Evolutionary conservation across 495 filamentous ascomycete species (phyloP).

Genomic region (Margaritispora aquatica): DNA sequence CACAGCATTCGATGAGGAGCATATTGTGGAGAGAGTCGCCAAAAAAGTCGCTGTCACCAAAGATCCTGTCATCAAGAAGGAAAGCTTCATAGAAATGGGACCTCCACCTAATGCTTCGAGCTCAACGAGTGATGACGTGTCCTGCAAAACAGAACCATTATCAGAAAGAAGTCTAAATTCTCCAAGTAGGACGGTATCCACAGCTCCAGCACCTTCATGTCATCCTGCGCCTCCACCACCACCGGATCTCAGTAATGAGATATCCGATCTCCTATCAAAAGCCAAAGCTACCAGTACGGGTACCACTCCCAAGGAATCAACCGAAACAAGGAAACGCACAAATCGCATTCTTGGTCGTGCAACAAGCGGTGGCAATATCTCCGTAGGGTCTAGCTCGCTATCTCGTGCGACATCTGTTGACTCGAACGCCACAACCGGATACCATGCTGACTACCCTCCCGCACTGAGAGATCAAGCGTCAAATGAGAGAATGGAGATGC

Average conservation of each 20-base stretch:
- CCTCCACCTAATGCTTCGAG: conserved; percentile 18
- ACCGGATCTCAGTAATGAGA: conserved; percentile 21
- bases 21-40: no score
- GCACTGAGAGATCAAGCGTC: conserved; percentile 2
- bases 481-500: conserved; percentile 17
- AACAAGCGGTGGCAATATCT: conserved; percentile 37
- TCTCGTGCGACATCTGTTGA: conserved; percentile 24
- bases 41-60: no score
- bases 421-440: conserved; percentile 19
- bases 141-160: conserved; percentile 20
- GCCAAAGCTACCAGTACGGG: conserved; percentile 7
- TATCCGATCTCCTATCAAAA: conserved; percentile 9
- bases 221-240: conserved; percentile 16
- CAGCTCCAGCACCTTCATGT: conserved; percentile 20
- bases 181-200: conserved; percentile 25
- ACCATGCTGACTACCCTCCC: conserved; percentile 15
- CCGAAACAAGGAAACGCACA: conserved; percentile 26
- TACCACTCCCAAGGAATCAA: background rate
- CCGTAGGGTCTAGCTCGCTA: conserved; percentile 20
- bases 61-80: background rate
- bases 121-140: background rate
- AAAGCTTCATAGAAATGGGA: background rate
- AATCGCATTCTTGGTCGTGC: conserved; percentile 43
- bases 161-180: conserved; percentile 19
- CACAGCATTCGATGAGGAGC: conserved; percentile 7